phyloP scores from a whole-genome alignment of 108 stramenopile genomes.

The Thalassiosira profunda region DNA sequence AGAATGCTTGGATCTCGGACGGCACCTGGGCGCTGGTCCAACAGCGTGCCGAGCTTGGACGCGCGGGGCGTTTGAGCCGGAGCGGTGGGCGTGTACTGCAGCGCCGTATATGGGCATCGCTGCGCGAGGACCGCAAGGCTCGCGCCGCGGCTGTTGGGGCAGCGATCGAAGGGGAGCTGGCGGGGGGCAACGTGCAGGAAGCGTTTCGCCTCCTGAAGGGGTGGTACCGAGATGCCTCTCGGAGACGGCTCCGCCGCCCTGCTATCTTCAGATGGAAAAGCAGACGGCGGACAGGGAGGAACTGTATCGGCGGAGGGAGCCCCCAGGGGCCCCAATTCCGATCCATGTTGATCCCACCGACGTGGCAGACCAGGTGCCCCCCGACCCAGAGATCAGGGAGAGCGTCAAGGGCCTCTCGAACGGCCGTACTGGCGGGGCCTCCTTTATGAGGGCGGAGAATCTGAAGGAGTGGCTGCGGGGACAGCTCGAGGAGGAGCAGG shows the following conservation, averaged over 20 bases:
- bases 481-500: neutral
- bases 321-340: neutral
- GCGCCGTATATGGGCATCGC: too few relatives aligned
- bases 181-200: too few relatives aligned
- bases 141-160: too few relatives aligned
- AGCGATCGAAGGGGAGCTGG: too few relatives aligned
- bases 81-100: too few relatives aligned
- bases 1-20: too few relatives aligned
- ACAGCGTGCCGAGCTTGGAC: too few relatives aligned
- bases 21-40: too few relatives aligned
- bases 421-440: conserved; percentile 3
- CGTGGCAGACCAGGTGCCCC: neutral
- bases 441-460: conserved; percentile 11
- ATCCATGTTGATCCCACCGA: neutral
- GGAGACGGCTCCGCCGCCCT: neutral
- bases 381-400: neutral
- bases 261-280: neutral
- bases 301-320: neutral
- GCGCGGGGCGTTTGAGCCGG: too few relatives aligned
- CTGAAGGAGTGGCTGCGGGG: conserved; percentile 8
- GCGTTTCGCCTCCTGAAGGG: too few relatives aligned
- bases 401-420: neutral
- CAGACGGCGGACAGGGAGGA: neutral
- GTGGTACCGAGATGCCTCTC: conserved; percentile 1
- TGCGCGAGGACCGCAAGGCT: too few relatives aligned